Conservation (phyloP, 140 eudicot genomes). For the Senecio squalidus region DNA sequence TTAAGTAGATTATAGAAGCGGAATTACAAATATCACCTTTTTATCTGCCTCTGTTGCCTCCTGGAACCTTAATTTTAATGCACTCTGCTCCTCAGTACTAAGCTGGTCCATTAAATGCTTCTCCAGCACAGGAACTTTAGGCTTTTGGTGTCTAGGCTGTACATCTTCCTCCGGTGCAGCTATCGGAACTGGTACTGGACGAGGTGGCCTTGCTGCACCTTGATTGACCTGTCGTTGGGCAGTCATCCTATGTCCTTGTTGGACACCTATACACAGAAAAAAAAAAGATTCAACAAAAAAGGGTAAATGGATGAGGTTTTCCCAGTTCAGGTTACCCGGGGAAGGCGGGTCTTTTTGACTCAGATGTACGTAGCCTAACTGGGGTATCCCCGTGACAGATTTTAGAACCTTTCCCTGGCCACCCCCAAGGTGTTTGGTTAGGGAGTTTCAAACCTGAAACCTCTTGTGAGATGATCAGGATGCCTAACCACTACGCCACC, state of each 20-base stretch:
- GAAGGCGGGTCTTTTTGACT: too few species aligned
- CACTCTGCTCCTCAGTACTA: slow-evolving; percentile 80
- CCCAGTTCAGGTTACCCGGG: too few species aligned
- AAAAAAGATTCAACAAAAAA: too few species aligned
- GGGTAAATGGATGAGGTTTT: too few species aligned
- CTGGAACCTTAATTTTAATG: slow-evolving; percentile 73
- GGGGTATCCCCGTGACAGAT: too few species aligned
- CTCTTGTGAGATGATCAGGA: too few species aligned
- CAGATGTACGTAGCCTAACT: too few species aligned
- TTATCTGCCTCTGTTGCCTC: slow-evolving; percentile 92
- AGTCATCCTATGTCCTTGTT: slow-evolving; percentile 46
- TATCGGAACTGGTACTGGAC: slow-evolving; percentile 69
- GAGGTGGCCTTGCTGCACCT: slow-evolving; percentile 55
- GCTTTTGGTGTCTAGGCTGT: slow-evolving; percentile 56
- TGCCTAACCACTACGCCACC: too few species aligned
- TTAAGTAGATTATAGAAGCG: neutral
- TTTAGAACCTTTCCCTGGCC: too few species aligned
- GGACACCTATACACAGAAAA: slow-evolving; percentile 61
- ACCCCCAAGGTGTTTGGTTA: too few species aligned
- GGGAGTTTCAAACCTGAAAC: too few species aligned
- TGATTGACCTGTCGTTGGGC: slow-evolving; percentile 41
- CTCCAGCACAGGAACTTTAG: slow-evolving; percentile 81
- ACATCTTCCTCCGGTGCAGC: slow-evolving; percentile 62
- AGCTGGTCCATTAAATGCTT: slow-evolving; percentile 87
- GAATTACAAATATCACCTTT: slow-evolving; percentile 43